phyloP scores from a whole-genome alignment of 2,329 filamentous ascomycete genomes.

The Periconia macrospinosa region DNA sequence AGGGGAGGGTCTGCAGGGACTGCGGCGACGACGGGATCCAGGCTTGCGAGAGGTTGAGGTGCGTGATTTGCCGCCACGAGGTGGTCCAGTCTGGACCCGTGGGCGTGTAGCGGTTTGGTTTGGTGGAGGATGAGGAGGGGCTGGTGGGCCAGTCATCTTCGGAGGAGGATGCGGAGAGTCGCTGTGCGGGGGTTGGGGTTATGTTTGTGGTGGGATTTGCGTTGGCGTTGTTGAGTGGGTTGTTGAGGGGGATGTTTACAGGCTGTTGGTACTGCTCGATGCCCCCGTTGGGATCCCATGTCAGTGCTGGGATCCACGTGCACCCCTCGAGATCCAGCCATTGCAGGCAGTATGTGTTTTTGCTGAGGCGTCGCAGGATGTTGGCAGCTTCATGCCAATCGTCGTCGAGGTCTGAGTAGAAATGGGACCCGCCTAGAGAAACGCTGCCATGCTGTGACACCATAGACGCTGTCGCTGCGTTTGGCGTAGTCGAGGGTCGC shows the following conservation, averaged over 20 bases:
- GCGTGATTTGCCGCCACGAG: constrained; percentile 48
- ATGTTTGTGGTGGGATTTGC: no score
- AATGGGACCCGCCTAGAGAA: constrained; percentile 54
- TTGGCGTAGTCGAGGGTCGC: constrained; percentile 59
- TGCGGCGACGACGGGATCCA: constrained; percentile 44
- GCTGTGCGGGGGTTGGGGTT: neutral
- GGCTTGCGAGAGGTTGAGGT: constrained; percentile 48
- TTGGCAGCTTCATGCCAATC: constrained; percentile 60
- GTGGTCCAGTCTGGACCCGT: constrained; percentile 43
- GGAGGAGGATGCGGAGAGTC: neutral
- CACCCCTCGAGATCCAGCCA: constrained; percentile 67
- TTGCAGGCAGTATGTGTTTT: constrained; percentile 59
- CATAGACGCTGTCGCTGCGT: constrained; percentile 51
- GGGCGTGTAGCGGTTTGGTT: constrained; percentile 8
- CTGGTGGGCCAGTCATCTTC: neutral
- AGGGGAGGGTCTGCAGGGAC: constrained; percentile 38
- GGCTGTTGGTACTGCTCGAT: neutral
- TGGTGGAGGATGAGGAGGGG: constrained; percentile 4
- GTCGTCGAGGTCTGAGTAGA: constrained; percentile 56
- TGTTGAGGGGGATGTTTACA: no score
- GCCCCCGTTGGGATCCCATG: constrained; percentile 33
- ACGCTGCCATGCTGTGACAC: constrained; percentile 47
- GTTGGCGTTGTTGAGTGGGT: neutral
- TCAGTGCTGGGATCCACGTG: constrained; percentile 58
- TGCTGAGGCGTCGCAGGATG: constrained; percentile 59